Evolutionary conservation across 306 rosid genomes (phyloP).

Genomic region (Inga laurina): DNA sequence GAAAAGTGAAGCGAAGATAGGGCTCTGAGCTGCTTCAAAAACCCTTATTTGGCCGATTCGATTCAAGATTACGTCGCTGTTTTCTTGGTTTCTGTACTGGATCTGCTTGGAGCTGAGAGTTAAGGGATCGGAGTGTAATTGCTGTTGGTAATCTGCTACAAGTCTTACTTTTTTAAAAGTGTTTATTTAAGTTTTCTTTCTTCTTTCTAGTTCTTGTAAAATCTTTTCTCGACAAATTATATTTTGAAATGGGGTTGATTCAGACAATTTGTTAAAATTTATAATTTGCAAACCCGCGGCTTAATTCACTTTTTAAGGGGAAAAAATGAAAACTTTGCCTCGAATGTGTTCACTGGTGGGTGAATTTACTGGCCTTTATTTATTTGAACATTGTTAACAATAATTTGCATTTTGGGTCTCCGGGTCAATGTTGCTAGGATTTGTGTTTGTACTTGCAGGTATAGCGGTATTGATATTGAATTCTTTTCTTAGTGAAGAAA

Average conservation of each 20-base stretch:
- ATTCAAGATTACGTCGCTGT: neutral
- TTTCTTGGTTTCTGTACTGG: neutral
- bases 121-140: conserved; percentile 1
- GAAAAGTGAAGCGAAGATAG: conserved; percentile 1
- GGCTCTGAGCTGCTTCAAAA: conserved; percentile 1
- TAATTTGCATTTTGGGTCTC: neutral
- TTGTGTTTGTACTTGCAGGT: neutral
- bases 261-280: neutral
- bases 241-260: neutral
- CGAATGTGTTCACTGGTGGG: neutral
- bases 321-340: neutral
- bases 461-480: neutral
- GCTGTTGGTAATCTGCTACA: neutral
- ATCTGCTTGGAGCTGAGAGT: neutral
- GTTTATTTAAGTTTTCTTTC: neutral
- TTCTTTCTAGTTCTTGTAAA: neutral
- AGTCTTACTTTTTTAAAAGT: neutral
- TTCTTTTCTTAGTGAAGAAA: neutral
- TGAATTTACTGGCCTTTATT: neutral
- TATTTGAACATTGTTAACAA: neutral
- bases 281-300: neutral
- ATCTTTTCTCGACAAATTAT: neutral
- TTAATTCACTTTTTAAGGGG: neutral
- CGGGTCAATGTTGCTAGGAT: neutral
- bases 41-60: conserved; percentile 10